Base-by-base conservation (phyloP, 2,329 filamentous ascomycete genomes). In the Arthroderma sp. region DNA sequence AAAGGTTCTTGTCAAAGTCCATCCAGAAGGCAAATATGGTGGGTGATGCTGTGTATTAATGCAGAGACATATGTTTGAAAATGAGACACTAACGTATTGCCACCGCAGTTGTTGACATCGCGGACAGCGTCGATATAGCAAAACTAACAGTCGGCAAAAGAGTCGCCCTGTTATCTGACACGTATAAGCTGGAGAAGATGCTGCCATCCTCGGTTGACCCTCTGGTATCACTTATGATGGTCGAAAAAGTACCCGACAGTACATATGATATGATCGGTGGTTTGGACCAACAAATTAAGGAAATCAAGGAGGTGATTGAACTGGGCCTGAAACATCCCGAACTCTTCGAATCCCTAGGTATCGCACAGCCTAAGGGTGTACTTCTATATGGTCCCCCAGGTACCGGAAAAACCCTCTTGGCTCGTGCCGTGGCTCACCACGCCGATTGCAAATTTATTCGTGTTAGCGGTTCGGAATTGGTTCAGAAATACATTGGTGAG, bases 191-290 rank as follows among this genome's bases (percentile, higher is more conserved):
- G 57, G 91, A 96, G 63, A 95, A 95, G 73, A 93, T 96, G 71
- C 80, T 98, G 6, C 91, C 91, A 15, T 96, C 91, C 45, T 98
- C 91, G 15, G 91, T 98, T 61, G 91, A 98, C 61, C 91, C 91
- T 33, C 83, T 98, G 47, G 91, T 98, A 46, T 98, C 91, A 32
- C 84, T 98, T 63, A 98, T 98, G 91, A 98, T 98, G 91, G 91
- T 98, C 43, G 91, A 98, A 65, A 98, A 98, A 75, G 91, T 98
- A 10, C 91, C 91, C 10, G 91, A 98, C 73, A 95, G 87, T 71
- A 98, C 91, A 62, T 98, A 98, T 73, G 91, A 98, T 70, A 98
- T 98, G 91, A 98, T 98, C 64, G 91, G 91, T 69, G 91, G 91
- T 54, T 72, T 98, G 50, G 91, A 98, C 63, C 89, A 98, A 65